Evolutionary conservation across 2,329 filamentous ascomycete genomes (phyloP), one percentile per base, ranked within the genome.

Genomic region (Ascochyta lentis): DNA sequence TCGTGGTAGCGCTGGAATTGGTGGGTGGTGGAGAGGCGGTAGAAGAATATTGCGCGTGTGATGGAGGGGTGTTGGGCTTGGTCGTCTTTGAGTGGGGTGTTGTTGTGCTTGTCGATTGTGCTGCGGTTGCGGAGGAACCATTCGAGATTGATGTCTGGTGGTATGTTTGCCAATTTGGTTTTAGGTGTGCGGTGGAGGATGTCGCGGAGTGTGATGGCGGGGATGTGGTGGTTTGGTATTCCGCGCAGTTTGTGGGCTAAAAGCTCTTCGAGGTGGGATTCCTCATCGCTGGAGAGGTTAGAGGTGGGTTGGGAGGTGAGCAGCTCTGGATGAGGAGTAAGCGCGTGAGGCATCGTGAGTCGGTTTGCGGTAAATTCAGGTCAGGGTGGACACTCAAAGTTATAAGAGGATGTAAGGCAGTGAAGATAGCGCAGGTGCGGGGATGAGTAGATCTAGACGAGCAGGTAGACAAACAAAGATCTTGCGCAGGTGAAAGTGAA

Each of bases 1-100:
- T 71, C 63, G 33, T 67, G 66, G 29, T 60, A 66, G 12, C 68
- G 61, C 31, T 65, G 58, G 41, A 69, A 67, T 31, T 69, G 67
- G n/a, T 59, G 60, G 6, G 35, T 9, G 16, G 56, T 41, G 19
- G 56, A 48, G 5, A 68, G 49, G 19, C 66, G 58, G 42, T 65
- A 68, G 60, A 61, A 69, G 58, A 63, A 70, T 19, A 67, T 64
- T 5, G 63, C 60, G 7, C 64, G 19, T 19, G 19, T 19, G 19
- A 19, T 19, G 19, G 19, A 19, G 19, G 19, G 19, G 19, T 19
- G 19, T 19, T 19, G 19, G 19, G 19, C 19, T 19, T 19, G 19
- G 19, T 19, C 3, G 19, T 19, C 49, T 42, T 67, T 67, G 40
- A 63, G 46, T 15, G 65, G 54, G 8, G 34, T 45, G 6, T 22